These are phyloP conservation scores for Coemansia sp. DNA, from an alignment of 192 early-diverging fungal species.

Conservation along the genomic window DNA sequence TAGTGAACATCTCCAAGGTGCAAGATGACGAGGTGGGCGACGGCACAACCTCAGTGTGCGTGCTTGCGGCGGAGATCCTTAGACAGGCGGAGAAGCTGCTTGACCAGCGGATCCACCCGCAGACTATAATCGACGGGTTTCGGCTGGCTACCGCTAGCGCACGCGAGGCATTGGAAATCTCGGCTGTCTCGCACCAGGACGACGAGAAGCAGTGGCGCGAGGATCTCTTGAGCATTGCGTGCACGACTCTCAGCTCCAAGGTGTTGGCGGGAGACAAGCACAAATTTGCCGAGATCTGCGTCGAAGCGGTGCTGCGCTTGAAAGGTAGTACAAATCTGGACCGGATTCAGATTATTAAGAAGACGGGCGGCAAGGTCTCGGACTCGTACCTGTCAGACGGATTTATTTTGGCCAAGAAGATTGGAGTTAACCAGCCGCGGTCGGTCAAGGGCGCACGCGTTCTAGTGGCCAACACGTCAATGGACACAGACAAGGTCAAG, in stretches of 20 bases:
- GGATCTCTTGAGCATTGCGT: constrained; percentile 96
- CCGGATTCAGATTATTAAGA: constrained; percentile 99
- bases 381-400: constrained; percentile 96
- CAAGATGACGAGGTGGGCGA: constrained; percentile 99
- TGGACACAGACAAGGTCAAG: constrained; percentile 99
- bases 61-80: constrained; percentile 93
- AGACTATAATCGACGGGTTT: constrained; percentile 96
- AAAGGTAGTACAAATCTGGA: constrained; percentile 97
- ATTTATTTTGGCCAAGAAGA: constrained; percentile 98
- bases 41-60: constrained; percentile 99
- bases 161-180: constrained; percentile 74
- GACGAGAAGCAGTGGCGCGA: constrained; percentile 73
- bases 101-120: constrained; percentile 93
- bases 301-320: constrained; percentile 94
- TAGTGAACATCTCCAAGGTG: constrained; percentile 98
- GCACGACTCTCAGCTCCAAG: constrained; percentile 95
- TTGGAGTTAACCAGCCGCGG: constrained; percentile 97
- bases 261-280: constrained; percentile 95
- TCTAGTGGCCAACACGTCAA: constrained; percentile 97
- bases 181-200: constrained; percentile 78
- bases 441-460: constrained; percentile 94
- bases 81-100: constrained; percentile 91
- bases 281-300: constrained; percentile 92
- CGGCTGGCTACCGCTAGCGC: constrained; percentile 83
- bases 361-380: constrained; percentile 88